These are phyloP conservation scores for Colletotrichum chlorophyti DNA, from an alignment of 2,329 filamentous ascomycete genomes.

Conservation along the genomic window DNA sequence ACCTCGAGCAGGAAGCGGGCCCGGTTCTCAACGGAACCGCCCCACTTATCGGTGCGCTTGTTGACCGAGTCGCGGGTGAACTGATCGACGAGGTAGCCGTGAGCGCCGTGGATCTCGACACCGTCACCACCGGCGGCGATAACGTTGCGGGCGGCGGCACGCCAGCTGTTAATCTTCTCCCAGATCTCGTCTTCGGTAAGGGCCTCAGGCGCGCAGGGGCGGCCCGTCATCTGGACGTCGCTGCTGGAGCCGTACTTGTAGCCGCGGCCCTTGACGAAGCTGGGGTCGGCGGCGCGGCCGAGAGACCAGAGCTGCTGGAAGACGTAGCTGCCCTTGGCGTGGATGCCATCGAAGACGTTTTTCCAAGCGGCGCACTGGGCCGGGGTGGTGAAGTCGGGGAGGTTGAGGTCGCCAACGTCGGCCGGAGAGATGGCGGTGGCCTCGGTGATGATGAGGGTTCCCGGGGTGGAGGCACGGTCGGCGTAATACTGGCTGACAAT, in stretches of 20 bases:
- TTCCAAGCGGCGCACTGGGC: conserved; percentile 36
- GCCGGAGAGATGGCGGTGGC: conserved; percentile 36
- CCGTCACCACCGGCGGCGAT: conserved; percentile 49
- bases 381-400: conserved; percentile 52
- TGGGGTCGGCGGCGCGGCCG: conserved; percentile 27
- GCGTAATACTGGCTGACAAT: conserved; percentile 38
- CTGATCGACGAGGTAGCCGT: conserved; percentile 62
- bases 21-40: conserved; percentile 59
- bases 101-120: conserved; percentile 63
- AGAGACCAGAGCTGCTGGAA: conserved; percentile 33
- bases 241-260: conserved; percentile 36
- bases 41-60: conserved; percentile 55
- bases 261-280: conserved; percentile 30
- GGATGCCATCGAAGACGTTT: conserved; percentile 36
- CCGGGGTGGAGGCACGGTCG: conserved; percentile 48
- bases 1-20: conserved; percentile 61
- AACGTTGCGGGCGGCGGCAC: conserved; percentile 53
- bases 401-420: conserved; percentile 32
- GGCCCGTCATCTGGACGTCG: conserved; percentile 33
- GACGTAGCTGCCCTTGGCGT: conserved; percentile 37
- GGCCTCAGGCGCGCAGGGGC: conserved; percentile 16
- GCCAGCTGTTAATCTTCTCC: conserved; percentile 62
- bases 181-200: conserved; percentile 61
- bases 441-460: conserved; percentile 43
- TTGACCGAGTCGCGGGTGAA: conserved; percentile 49